These are phyloP conservation scores for Talaromyces sp. DNA, from an alignment of 2,329 filamentous ascomycete genomes.

Conservation along the genomic window DNA sequence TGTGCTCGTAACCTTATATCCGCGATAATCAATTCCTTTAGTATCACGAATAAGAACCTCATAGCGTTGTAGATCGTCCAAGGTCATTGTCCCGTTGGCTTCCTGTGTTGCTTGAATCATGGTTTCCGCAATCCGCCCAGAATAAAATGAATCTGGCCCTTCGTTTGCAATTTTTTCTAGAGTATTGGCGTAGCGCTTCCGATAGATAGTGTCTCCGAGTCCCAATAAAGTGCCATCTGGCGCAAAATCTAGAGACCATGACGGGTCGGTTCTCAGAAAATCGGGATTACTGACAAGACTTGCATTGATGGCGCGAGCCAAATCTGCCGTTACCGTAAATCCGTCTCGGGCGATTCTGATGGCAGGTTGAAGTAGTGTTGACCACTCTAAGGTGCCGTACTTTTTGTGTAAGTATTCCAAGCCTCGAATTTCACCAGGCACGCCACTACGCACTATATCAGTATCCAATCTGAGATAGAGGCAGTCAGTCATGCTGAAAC, in stretches of 20 bases:
- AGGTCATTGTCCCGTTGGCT: slow-evolving; percentile 78
- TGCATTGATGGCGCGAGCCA: slow-evolving; percentile 67
- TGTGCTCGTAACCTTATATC: slow-evolving; percentile 62
- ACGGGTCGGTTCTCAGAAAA: slow-evolving; percentile 70
- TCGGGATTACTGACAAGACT: slow-evolving; percentile 51
- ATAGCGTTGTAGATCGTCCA: slow-evolving; percentile 74
- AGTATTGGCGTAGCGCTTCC: slow-evolving; percentile 75
- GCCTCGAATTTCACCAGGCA: slow-evolving; percentile 65
- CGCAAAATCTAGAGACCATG: slow-evolving; percentile 85
- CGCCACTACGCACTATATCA: slow-evolving; percentile 41
- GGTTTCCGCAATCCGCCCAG: slow-evolving; percentile 67
- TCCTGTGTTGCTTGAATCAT: slow-evolving; percentile 67
- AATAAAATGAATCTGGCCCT: slow-evolving; percentile 72
- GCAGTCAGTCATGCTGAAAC: neutral
- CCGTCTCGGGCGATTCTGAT: slow-evolving; percentile 70
- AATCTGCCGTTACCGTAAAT: slow-evolving; percentile 69
- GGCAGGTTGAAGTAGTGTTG: slow-evolving; percentile 68
- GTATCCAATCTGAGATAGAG: neutral
- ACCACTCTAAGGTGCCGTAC: slow-evolving; percentile 64
- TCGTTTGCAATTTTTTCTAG: slow-evolving; percentile 71
- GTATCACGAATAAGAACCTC: slow-evolving; percentile 62
- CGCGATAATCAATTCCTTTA: slow-evolving; percentile 63
- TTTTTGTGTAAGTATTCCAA: slow-evolving; percentile 70
- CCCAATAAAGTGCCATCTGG: slow-evolving; percentile 71
- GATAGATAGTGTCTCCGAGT: slow-evolving; percentile 73